Conservation (phyloP, 2,329 filamentous ascomycete genomes). For the Remersonia thermophila region DNA sequence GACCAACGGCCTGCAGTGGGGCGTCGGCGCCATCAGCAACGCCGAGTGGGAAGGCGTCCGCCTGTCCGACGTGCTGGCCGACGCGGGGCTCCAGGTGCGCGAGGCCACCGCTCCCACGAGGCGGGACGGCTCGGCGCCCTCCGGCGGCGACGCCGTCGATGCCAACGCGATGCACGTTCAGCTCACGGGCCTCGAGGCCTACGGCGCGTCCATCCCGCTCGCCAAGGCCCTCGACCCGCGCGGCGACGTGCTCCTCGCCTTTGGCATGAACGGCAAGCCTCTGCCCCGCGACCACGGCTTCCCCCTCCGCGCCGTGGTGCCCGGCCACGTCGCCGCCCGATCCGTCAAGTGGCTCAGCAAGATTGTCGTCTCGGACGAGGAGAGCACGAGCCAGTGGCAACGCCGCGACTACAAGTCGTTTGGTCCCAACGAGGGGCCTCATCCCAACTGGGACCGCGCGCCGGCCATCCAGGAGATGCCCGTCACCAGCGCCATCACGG, state of each 20-base stretch:
- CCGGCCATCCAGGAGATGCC: slow-evolving; percentile 58
- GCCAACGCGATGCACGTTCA: slow-evolving; percentile 38
- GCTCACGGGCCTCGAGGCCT: slow-evolving; percentile 47
- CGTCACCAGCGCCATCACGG: slow-evolving; percentile 54
- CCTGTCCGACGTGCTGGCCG: slow-evolving; percentile 41
- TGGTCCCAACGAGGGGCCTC: slow-evolving; percentile 45
- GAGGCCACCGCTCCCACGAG: slow-evolving; percentile 10
- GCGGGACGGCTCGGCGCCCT: slow-evolving; percentile 12
- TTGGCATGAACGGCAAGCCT: slow-evolving; percentile 52
- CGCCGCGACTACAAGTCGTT: slow-evolving; percentile 58
- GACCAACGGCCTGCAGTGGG: slow-evolving; percentile 49
- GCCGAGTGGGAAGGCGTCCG: slow-evolving; percentile 46
- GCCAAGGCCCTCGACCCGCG: slow-evolving; percentile 44
- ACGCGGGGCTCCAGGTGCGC: slow-evolving; percentile 35
- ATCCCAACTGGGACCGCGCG: slow-evolving; percentile 50
- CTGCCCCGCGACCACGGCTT: slow-evolving; percentile 55
- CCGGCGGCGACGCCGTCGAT: slow-evolving; percentile 25
- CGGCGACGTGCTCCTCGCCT: slow-evolving; percentile 54
- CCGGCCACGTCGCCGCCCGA: slow-evolving; percentile 53
- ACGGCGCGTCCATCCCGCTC: slow-evolving; percentile 49
- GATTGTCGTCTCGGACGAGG: slow-evolving; percentile 52
- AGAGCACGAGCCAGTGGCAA: slow-evolving; percentile 54
- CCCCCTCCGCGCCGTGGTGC: slow-evolving; percentile 49
- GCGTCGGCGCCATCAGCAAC: slow-evolving; percentile 46
- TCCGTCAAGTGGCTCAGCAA: slow-evolving; percentile 58